Evolutionary conservation across 140 eudicot genomes (phyloP).

Genomic region (Flaveria floridana): DNA sequence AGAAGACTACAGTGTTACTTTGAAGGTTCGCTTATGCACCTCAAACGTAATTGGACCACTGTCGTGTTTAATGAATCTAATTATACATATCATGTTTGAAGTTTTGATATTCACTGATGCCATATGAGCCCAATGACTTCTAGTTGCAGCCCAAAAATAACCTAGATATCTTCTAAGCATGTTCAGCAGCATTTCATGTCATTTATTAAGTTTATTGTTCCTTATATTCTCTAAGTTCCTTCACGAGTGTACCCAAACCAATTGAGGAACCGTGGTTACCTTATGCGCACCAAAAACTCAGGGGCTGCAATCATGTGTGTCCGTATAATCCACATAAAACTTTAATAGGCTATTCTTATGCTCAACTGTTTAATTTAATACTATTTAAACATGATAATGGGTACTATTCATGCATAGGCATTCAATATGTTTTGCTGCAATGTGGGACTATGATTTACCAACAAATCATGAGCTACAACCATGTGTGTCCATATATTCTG

Average conservation of each 20-base stretch:
- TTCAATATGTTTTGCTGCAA: not conserved
- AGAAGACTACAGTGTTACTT: not conserved
- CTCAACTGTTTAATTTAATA: no score
- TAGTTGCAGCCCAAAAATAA: constrained; percentile 2
- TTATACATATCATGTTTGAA: not conserved
- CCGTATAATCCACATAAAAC: not conserved
- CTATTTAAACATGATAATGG: not conserved
- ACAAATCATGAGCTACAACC: not conserved
- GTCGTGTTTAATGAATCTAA: not conserved
- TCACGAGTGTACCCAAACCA: not conserved
- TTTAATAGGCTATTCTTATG: not conserved
- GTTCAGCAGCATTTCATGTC: not conserved
- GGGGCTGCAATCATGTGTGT: no score
- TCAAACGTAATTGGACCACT: not conserved
- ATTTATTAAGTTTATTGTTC: not conserved
- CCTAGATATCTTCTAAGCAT: not conserved
- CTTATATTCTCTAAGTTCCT: not conserved
- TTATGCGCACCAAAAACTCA: not conserved
- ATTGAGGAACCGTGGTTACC: not conserved
- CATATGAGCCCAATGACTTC: not conserved
- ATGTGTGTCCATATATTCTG: not conserved
- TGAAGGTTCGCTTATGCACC: constrained; percentile 1
- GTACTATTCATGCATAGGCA: not conserved
- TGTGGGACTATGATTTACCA: not conserved
- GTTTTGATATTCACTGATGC: not conserved